phyloP scores from a whole-genome alignment of 2,329 filamentous ascomycete species.

The Fonsecaea nubica region DNA sequence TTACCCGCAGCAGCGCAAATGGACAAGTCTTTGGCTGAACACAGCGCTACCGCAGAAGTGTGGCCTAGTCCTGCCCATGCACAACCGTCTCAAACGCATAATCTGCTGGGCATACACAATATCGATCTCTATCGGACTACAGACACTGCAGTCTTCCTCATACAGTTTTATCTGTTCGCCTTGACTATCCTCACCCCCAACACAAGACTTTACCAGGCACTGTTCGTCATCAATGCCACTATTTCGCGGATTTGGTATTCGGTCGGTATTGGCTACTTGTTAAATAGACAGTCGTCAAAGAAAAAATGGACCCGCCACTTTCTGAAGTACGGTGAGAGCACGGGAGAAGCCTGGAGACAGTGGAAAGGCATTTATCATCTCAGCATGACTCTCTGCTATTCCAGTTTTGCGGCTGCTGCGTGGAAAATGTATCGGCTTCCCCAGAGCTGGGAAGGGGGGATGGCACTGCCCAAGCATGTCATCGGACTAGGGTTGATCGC shows the following conservation, averaged over 20 bases:
- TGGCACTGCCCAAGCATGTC: slow-evolving; percentile 84
- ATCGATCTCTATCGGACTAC: slow-evolving; percentile 87
- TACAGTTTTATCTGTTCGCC: slow-evolving; percentile 75
- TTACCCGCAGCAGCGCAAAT: slow-evolving; percentile 45
- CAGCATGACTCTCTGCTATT: slow-evolving; percentile 87
- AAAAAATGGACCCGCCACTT: slow-evolving; percentile 98
- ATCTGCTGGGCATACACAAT: slow-evolving; percentile 81
- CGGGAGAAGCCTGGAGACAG: slow-evolving; percentile 91
- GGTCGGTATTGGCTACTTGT: slow-evolving; percentile 81
- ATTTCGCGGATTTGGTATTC: slow-evolving; percentile 92
- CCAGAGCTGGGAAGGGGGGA: slow-evolving; percentile 83
- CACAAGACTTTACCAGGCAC: slow-evolving; percentile 73
- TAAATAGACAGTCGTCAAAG: slow-evolving; percentile 83
- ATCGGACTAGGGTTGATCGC: slow-evolving; percentile 79
- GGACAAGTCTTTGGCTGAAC: slow-evolving; percentile 47
- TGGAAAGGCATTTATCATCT: slow-evolving; percentile 97
- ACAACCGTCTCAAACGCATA: slow-evolving; percentile 75
- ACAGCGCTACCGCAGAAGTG: slow-evolving; percentile 41
- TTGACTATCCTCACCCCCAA: slow-evolving; percentile 78
- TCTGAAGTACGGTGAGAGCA: slow-evolving; percentile 91
- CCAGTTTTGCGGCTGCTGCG: slow-evolving; percentile 84
- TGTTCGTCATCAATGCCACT: slow-evolving; percentile 82
- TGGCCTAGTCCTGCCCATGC: slow-evolving; percentile 43
- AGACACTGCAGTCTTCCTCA: slow-evolving; percentile 78
- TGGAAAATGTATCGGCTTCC: slow-evolving; percentile 98